Base-by-base conservation (phyloP, 2,329 filamentous ascomycete species). In the Graphilbum fragrans region DNA sequence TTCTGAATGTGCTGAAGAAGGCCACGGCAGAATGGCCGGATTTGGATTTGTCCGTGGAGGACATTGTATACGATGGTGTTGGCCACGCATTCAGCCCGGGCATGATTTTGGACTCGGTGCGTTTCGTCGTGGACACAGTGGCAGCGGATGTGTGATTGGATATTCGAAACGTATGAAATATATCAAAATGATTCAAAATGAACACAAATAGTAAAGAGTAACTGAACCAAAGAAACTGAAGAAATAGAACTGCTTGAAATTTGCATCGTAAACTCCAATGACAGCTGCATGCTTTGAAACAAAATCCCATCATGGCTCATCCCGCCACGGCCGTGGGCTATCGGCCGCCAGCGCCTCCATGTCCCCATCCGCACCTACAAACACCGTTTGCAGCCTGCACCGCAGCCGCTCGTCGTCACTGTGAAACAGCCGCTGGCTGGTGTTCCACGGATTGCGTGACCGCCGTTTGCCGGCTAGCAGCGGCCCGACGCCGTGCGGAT, bases 71-170 rank as follows among this genome's bases (percentile, higher is more conserved):
- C 51, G 66, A 75, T 1, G 79, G 73, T 0, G 67, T 79, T 1
- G 80, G 81, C 0, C 85, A 92, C 56, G 64, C 67, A n/a, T 86
- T 85, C 51, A 78, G 71, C 10, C 57, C 64, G 2, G 67, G 60
- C 6, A 90, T 92, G 85, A 67, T 77, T 22, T 60, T 62, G 46
- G 80, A 82, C 53, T 72, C 82, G 4, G 67, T 81, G 11, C 58
- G 60, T 29, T 90, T 85, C 58, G 57, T 90, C 27, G 57, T 69
- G 16, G 62, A 69, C 32, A 63, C 57, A 7, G 62, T 74, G 17
- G 57, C 52, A 11, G 50, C 51, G 2, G 53, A 55, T 27, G 43
- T n/a, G n/a, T 31, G 16, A n/a, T n/a, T n/a, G n/a, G n/a, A n/a
- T n/a, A n/a, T n/a, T n/a, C n/a, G n/a, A n/a, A n/a, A n/a, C n/a